A percentile compares a stretch with the other conserved stretches of the same genome.
phyloP scores from a whole-genome alignment of 495 filamentous ascomycete species.

The Cladorrhinum samala region DNA sequence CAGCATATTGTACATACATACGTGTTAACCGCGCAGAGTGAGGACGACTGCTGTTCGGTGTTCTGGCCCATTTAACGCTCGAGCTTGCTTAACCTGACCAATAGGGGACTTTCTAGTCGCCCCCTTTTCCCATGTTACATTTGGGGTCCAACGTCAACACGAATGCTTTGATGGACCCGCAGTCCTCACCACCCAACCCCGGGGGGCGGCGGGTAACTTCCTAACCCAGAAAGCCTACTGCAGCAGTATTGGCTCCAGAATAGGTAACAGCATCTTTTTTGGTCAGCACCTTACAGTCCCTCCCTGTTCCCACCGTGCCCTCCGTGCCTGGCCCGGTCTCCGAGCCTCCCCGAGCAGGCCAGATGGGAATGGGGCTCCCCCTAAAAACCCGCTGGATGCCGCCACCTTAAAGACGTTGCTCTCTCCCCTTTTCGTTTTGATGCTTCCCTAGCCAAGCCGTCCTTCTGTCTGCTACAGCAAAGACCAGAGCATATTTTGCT shows the following conservation, averaged over 20 bases:
- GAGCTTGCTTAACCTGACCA: neutral
- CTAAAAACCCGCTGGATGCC: constrained; percentile 4
- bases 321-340: neutral
- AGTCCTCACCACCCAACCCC: neutral
- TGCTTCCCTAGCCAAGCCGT: constrained; percentile 16
- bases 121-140: neutral
- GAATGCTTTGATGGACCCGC: too few species aligned
- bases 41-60: too few species aligned
- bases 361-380: neutral
- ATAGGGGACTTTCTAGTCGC: neutral
- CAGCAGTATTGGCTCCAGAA: constrained; percentile 6
- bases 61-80: neutral
- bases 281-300: neutral
- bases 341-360: neutral
- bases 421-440: constrained; percentile 14
- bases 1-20: too few species aligned
- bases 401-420: neutral
- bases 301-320: neutral
- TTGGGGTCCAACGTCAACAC: neutral
- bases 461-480: constrained; percentile 21
- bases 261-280: neutral
- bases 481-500: constrained; percentile 32
- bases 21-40: too few species aligned
- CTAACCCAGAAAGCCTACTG: neutral
- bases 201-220: neutral